A percentile compares a stretch with the other conserved stretches of the same genome.
These are phyloP conservation scores for Mitragyna speciosa DNA, from an alignment of 257 asterid genomes.

Conservation along the genomic window DNA sequence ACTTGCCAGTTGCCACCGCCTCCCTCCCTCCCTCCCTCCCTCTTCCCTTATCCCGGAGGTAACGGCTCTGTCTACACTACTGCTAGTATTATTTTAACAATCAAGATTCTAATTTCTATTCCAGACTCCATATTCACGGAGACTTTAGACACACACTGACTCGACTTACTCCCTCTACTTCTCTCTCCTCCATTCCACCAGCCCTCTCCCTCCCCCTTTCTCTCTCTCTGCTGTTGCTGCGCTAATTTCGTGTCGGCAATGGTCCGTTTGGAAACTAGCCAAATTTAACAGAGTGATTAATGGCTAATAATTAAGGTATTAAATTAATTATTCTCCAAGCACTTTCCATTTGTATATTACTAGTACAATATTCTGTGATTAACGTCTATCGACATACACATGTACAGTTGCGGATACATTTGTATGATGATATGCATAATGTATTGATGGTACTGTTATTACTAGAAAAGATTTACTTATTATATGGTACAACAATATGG, in stretches of 20 bases:
- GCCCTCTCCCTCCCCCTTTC: slow-evolving; percentile 10
- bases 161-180: not conserved
- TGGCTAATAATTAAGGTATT: slow-evolving; percentile 41
- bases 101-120: not conserved
- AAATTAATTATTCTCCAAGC: slow-evolving; percentile 23
- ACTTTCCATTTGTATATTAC: not conserved
- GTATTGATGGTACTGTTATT: no score
- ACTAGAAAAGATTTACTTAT: no score
- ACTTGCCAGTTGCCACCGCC: not conserved
- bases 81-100: not conserved
- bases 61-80: not conserved
- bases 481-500: not conserved
- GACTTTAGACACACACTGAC: not conserved
- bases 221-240: slow-evolving; percentile 33
- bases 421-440: no score
- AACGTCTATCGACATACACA: no score
- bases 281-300: slow-evolving; percentile 46
- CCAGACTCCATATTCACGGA: not conserved
- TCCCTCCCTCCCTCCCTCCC: not conserved
- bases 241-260: slow-evolving; percentile 71
- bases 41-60: no score
- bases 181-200: not conserved
- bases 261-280: slow-evolving; percentile 35
- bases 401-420: no score
- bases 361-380: not conserved